phyloP scores from a whole-genome alignment of 148 eudicot genomes.

The Persicaria maculosa region DNA sequence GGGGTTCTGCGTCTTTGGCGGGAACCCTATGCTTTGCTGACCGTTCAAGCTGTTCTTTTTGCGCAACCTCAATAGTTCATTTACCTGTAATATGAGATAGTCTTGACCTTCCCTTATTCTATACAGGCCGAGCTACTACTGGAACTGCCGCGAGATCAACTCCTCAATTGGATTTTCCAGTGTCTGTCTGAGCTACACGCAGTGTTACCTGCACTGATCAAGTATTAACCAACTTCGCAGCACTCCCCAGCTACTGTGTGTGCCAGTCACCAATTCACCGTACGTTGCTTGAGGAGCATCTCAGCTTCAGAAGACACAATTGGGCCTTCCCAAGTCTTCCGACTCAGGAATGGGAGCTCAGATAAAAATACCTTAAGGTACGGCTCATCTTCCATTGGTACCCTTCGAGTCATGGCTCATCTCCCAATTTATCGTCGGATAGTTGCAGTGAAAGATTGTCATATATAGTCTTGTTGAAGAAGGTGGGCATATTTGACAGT shows the following conservation, averaged over 20 bases:
- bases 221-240: constrained; percentile 31
- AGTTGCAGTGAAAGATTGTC: not conserved
- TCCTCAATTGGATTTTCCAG: constrained; percentile 88
- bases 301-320: not conserved
- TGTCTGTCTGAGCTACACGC: constrained; percentile 83
- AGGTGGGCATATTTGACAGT: no score
- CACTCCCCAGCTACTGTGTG: no score
- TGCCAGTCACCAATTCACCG: not conserved
- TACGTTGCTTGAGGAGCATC: not conserved
- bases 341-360: not conserved
- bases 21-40: no score
- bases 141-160: constrained; percentile 84
- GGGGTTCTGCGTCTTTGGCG: no score
- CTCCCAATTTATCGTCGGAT: not conserved
- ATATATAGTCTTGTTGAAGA: no score
- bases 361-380: not conserved
- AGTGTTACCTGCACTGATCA: constrained; percentile 68
- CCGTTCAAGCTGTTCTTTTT: no score
- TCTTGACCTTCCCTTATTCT: not conserved
- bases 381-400: not conserved
- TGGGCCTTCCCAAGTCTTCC: no score
- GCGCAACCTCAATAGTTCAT: not conserved
- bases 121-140: constrained; percentile 78
- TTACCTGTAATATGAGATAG: not conserved
- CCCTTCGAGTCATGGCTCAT: not conserved